Base-by-base conservation (phyloP, 2,329 filamentous ascomycete genomes). In the Claviceps fusiformis region DNA sequence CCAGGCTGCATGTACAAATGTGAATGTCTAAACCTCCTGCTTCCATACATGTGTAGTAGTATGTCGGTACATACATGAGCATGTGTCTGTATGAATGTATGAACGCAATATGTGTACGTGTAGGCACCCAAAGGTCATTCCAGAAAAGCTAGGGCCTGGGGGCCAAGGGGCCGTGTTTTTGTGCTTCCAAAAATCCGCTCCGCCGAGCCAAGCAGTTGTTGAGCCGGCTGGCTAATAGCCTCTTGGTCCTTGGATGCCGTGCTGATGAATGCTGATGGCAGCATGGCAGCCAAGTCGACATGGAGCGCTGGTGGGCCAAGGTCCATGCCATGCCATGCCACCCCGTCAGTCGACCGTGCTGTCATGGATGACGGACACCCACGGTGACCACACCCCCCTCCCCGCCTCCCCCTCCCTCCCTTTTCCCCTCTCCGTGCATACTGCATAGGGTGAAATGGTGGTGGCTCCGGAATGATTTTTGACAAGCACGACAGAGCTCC, bases 141-240 rank as follows among this genome's bases (percentile, higher is more conserved):
- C 35, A 24, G 10, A 7, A 13, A 37, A 15, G 39, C 17, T 10
- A n/a, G 47, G 29, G 47, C 29, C 49, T 31, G 31, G 52, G 46
- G 50, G 52, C 54, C 54, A 55, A 55, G 50, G 54, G 54, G 52
- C 54, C 54, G 5, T 50, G 19, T 52, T 52, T 17, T 41, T 17
- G 39, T 41, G 43, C 44, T 41, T 56, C 52, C 39, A 47, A 41
- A 47, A 41, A 24, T 2, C 50, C 43, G 49, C 53, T 50, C 55
- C 49, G 53, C 49, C 50, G 27, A 53, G 50, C 27, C 48, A 55
- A 50, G 52, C 43, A 56, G 35, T 44, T 45, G 52, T 48, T 37
- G 52, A 46, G 52, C 6, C n/a, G 15, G 15, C 39, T 17, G 39
- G 39, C 39, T 17, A 41, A 41, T n/a, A 8, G 39, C 15, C 39